Evolutionary conservation across 2,329 filamentous ascomycete species (phyloP).

Genomic region (Helotiales sp.): DNA sequence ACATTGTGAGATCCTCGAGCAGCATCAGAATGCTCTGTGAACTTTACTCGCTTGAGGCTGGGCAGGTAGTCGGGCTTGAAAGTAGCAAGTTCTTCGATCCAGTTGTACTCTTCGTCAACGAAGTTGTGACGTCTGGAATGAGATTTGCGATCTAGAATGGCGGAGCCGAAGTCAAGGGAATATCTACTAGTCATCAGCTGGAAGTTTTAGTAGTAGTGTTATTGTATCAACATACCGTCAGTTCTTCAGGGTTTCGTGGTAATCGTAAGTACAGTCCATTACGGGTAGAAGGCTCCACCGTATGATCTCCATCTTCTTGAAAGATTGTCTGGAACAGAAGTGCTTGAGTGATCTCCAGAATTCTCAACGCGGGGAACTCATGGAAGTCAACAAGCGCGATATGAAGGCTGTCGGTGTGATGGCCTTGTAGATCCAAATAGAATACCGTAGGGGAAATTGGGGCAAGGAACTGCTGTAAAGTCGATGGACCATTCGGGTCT

Average conservation of each 20-base stretch:
- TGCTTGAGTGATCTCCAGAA: not conserved
- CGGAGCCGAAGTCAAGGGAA: not conserved
- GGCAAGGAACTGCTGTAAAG: not conserved
- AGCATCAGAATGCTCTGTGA: not conserved
- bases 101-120: constrained; percentile 2
- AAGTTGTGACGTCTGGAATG: not conserved
- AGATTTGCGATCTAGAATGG: not conserved
- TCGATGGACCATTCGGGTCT: not conserved
- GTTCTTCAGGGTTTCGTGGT: not conserved
- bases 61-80: not conserved
- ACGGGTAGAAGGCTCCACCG: not conserved
- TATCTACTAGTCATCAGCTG: not conserved
- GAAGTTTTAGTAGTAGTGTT: too few relatives aligned
- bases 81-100: not conserved
- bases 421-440: not conserved
- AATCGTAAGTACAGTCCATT: not conserved
- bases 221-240: not conserved
- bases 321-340: not conserved
- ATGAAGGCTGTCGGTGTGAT: not conserved
- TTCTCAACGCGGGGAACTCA: not conserved
- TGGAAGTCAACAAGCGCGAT: not conserved
- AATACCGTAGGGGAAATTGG: not conserved
- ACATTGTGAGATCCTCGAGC: not conserved
- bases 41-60: not conserved
- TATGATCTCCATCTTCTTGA: not conserved